A percentile compares a stretch with the other conserved stretches of the same genome.
Conservation (phyloP, 2,329 filamentous ascomycete species). For the Xylariaceae sp. region DNA sequence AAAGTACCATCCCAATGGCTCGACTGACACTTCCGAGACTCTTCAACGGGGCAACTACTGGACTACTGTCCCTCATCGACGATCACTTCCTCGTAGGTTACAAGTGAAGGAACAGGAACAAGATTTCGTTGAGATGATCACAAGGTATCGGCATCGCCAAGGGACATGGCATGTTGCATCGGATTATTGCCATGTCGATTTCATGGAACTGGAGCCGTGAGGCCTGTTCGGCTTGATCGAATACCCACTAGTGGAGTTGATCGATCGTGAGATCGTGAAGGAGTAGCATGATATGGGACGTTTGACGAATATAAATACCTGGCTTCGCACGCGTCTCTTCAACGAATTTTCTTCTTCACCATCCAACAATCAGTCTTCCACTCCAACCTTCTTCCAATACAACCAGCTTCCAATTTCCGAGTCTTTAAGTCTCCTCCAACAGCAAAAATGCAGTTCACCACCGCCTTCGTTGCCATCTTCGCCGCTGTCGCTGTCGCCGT, state of each 20-base stretch:
- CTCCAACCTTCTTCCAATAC: slow-evolving; percentile 18
- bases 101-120: background rate
- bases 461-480: slow-evolving; percentile 24
- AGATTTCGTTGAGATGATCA: slow-evolving; percentile 2
- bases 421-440: slow-evolving; percentile 8
- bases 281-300: background rate
- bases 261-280: slow-evolving; percentile 1
- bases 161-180: slow-evolving; percentile 13
- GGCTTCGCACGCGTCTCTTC: slow-evolving; percentile 5
- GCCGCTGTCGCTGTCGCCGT: slow-evolving; percentile 24
- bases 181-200: background rate
- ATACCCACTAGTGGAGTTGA: background rate
- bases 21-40: background rate
- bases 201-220: slow-evolving; percentile 2
- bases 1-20: no score
- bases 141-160: background rate
- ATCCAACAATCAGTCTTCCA: slow-evolving; percentile 12
- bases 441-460: slow-evolving; percentile 28
- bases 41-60: slow-evolving; percentile 4
- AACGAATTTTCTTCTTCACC: slow-evolving; percentile 13
- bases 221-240: background rate
- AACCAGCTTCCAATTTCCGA: slow-evolving; percentile 13
- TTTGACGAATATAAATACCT: slow-evolving; percentile 24
- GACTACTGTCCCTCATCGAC: slow-evolving; percentile 1
- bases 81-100: slow-evolving; percentile 12